Evolutionary conservation across 2,329 filamentous ascomycete genomes (phyloP).

Genomic region (Dactylellina sp.): DNA sequence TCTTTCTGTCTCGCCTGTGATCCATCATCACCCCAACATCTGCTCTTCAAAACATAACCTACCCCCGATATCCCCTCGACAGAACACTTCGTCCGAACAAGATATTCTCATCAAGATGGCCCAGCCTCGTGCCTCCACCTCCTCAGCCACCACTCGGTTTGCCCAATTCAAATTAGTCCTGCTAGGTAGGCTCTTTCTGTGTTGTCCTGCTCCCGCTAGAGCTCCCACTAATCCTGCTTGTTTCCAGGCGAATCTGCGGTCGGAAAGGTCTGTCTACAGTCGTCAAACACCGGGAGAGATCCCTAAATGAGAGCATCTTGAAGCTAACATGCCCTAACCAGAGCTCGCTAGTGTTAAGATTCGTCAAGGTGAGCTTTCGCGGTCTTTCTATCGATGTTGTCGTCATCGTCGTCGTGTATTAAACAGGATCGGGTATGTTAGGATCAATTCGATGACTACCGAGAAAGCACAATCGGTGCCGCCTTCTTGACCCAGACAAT

Average conservation of each 20-base stretch:
- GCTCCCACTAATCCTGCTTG: conserved; percentile 16
- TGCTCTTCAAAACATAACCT: neutral
- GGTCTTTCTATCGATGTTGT: conserved; percentile 1
- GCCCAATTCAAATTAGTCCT: conserved; percentile 99
- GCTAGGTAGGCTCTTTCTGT: conserved; percentile 73
- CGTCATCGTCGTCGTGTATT: conserved; percentile 12
- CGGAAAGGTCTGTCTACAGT: conserved; percentile 78
- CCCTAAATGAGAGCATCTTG: conserved; percentile 35
- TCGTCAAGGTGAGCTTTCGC: conserved; percentile 80
- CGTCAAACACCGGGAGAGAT: neutral
- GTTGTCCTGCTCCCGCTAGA: conserved; percentile 7
- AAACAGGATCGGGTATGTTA: conserved; percentile 63
- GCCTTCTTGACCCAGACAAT: conserved; percentile 99
- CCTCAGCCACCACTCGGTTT: conserved; percentile 82
- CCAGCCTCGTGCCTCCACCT: conserved; percentile 81
- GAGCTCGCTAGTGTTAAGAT: conserved; percentile 97
- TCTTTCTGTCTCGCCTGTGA: conserved; percentile 9
- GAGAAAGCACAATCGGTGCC: conserved; percentile 97
- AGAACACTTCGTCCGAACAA: conserved; percentile 2
- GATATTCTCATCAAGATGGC: conserved; percentile 52
- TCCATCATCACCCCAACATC: neutral
- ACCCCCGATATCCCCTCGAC: conserved; percentile 10
- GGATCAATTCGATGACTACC: conserved; percentile 99
- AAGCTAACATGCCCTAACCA: conserved; percentile 63
- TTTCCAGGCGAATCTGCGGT: conserved; percentile 91